Conservation (phyloP, 2,329 filamentous ascomycete species). For the Dactylellina leptospora region DNA sequence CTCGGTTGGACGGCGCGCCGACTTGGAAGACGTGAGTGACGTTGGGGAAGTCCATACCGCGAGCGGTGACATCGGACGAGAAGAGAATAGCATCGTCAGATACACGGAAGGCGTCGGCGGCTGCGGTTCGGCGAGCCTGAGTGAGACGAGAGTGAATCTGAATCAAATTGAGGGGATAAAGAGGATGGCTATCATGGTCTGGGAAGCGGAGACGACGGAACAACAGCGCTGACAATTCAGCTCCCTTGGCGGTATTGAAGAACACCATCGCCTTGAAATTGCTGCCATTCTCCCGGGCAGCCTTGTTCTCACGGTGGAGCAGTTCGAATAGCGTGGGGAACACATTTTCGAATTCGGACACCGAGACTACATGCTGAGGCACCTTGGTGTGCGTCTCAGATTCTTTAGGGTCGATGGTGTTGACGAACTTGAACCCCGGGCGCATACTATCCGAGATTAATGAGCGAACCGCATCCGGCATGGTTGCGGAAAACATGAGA, state of each 20-base stretch:
- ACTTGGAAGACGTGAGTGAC: constrained; percentile 83
- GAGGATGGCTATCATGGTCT: constrained; percentile 55
- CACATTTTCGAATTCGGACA: constrained; percentile 76
- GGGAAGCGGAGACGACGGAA: constrained; percentile 53
- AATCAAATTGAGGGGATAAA: constrained; percentile 60
- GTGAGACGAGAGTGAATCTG: constrained; percentile 82
- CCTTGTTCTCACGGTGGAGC: constrained; percentile 68
- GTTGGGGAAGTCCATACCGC: constrained; percentile 83
- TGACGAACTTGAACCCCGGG: constrained; percentile 84
- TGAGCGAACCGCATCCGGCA: constrained; percentile 81
- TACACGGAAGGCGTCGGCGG: constrained; percentile 76
- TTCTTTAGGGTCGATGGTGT: constrained; percentile 85
- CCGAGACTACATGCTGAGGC: constrained; percentile 77
- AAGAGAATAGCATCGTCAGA: constrained; percentile 69
- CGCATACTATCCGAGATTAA: constrained; percentile 83
- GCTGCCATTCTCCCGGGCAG: constrained; percentile 60
- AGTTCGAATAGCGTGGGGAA: constrained; percentile 82
- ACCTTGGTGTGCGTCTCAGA: constrained; percentile 83
- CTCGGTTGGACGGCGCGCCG: constrained; percentile 70
- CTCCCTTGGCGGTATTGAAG: constrained; percentile 71
- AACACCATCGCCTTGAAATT: constrained; percentile 98
- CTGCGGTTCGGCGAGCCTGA: constrained; percentile 74
- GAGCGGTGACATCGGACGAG: constrained; percentile 80
- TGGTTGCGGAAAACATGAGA: constrained; percentile 93
- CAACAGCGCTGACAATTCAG: constrained; percentile 64